A percentile compares a stretch with the other conserved stretches of the same genome.
Conservation (phyloP, 2,329 filamentous ascomycete genomes). For the Diaporthe caulivora region DNA sequence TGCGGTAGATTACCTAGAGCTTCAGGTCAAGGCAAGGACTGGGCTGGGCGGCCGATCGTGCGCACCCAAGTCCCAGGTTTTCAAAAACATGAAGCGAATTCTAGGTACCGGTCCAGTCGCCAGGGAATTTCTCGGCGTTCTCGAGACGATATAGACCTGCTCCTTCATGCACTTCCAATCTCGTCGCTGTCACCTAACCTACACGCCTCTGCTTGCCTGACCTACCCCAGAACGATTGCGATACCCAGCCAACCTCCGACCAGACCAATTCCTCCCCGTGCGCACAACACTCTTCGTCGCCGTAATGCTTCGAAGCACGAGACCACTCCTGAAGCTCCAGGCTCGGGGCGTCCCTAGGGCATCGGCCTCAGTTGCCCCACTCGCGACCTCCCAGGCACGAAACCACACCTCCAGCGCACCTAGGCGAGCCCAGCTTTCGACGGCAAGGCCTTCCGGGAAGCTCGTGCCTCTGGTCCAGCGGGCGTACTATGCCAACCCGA, state of each 20-base stretch:
- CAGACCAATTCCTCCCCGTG: not conserved
- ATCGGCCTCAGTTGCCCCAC: constrained; percentile 38
- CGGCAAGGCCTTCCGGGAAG: constrained; percentile 18
- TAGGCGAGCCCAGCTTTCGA: constrained; percentile 15
- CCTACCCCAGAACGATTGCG: not conserved
- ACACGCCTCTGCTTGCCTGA: not conserved
- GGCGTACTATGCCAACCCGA: constrained; percentile 47
- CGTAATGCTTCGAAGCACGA: constrained; percentile 40
- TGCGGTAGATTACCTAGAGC: constrained; percentile 7
- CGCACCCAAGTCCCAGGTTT: not conserved
- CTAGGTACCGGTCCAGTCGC: not conserved
- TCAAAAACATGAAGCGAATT: constrained; percentile 20
- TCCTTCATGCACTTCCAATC: not conserved
- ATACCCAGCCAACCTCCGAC: not conserved
- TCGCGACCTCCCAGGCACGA: constrained; percentile 19
- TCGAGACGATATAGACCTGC: constrained; percentile 7
- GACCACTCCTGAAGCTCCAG: constrained; percentile 34
- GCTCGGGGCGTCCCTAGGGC: constrained; percentile 27
- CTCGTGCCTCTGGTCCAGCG: constrained; percentile 41
- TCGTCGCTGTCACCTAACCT: not conserved
- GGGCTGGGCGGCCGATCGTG: not conserved
- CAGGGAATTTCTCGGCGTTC: constrained; percentile 23
- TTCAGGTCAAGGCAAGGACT: not conserved
- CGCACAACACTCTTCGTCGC: not conserved
- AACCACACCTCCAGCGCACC: constrained; percentile 1